A percentile compares a stretch with the other conserved stretches of the same genome.
These are phyloP conservation scores for Amaranthus cruentus DNA, from an alignment of 148 eudicot species.

Conservation along the genomic window DNA sequence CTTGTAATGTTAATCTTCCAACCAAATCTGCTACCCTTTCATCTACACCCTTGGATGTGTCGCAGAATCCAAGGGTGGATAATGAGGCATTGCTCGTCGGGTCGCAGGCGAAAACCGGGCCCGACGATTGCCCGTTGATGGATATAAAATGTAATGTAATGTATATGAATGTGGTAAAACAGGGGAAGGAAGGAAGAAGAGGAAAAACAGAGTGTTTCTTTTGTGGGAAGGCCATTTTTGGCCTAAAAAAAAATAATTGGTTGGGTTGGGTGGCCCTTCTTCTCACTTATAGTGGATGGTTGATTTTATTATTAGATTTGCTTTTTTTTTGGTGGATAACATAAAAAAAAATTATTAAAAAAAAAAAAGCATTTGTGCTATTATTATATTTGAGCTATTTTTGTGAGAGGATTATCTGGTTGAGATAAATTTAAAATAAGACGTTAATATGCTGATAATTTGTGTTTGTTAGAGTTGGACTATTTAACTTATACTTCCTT, in stretches of 20 bases:
- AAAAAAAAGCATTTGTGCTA: too few species aligned
- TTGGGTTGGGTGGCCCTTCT: background rate
- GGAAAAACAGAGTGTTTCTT: slow-evolving; percentile 34
- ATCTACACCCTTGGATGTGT: slow-evolving; percentile 27
- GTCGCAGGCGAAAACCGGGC: slow-evolving; percentile 55
- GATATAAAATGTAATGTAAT: slow-evolving; percentile 4
- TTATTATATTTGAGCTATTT: too few species aligned
- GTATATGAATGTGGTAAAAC: slow-evolving; percentile 10
- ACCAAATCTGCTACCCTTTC: slow-evolving; percentile 51
- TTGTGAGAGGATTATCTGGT: too few species aligned
- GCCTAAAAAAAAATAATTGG: background rate
- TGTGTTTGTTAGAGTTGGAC: too few species aligned
- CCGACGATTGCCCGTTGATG: slow-evolving; percentile 12
- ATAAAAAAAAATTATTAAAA: too few species aligned
- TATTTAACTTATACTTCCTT: too few species aligned
- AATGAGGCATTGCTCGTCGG: slow-evolving; percentile 32
- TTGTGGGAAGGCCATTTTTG: slow-evolving; percentile 32
- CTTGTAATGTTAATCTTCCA: slow-evolving; percentile 44
- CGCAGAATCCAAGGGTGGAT: slow-evolving; percentile 44
- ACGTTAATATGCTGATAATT: too few species aligned
- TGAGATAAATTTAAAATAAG: too few species aligned
- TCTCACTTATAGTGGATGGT: slow-evolving; percentile 6
- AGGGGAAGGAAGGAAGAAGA: slow-evolving; percentile 22
- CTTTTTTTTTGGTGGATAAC: too few species aligned
- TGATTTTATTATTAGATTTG: too few species aligned